These are phyloP conservation scores for Yueomyces sinensis DNA, from an alignment of 805 yeast genomes.

Conservation along the genomic window DNA sequence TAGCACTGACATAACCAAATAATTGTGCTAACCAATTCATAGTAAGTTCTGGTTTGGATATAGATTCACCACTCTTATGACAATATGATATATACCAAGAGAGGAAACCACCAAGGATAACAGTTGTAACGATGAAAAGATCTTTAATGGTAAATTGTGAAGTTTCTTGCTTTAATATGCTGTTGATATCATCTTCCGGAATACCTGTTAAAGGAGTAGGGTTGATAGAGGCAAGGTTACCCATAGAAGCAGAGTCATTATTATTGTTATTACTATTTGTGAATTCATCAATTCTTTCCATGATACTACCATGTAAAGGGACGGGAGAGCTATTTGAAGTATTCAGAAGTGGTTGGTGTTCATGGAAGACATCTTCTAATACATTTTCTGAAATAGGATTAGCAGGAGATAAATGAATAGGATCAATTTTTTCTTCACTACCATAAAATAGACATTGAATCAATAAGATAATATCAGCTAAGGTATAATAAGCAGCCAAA, in stretches of 20 bases:
- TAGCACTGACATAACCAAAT: slow-evolving; percentile 73
- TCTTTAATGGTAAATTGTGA: slow-evolving; percentile 17
- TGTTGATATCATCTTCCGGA: slow-evolving; percentile 3
- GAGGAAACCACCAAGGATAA: slow-evolving; percentile 64
- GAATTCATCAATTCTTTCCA: background rate
- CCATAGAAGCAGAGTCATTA: slow-evolving; percentile 1
- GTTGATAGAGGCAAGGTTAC: background rate
- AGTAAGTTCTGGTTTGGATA: slow-evolving; percentile 31
- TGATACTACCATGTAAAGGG: no score
- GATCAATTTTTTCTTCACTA: slow-evolving; percentile 41
- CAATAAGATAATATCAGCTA: slow-evolving; percentile 76
- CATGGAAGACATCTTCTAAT: slow-evolving; percentile 32
- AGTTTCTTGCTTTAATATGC: slow-evolving; percentile 6
- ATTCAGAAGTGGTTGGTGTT: slow-evolving; percentile 18
- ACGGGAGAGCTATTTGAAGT: background rate
- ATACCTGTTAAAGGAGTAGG: background rate
- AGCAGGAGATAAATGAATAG: slow-evolving; percentile 77
- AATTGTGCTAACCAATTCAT: slow-evolving; percentile 72
- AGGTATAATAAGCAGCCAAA: slow-evolving; percentile 81
- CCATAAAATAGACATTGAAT: slow-evolving; percentile 79
- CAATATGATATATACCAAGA: slow-evolving; percentile 72
- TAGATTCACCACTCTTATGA: slow-evolving; percentile 24
- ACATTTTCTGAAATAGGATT: slow-evolving; percentile 68
- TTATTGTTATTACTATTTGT: background rate
- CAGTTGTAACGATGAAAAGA: slow-evolving; percentile 46